Conservation (phyloP, 495 filamentous ascomycete species). For the Xylaria telfairii region DNA sequence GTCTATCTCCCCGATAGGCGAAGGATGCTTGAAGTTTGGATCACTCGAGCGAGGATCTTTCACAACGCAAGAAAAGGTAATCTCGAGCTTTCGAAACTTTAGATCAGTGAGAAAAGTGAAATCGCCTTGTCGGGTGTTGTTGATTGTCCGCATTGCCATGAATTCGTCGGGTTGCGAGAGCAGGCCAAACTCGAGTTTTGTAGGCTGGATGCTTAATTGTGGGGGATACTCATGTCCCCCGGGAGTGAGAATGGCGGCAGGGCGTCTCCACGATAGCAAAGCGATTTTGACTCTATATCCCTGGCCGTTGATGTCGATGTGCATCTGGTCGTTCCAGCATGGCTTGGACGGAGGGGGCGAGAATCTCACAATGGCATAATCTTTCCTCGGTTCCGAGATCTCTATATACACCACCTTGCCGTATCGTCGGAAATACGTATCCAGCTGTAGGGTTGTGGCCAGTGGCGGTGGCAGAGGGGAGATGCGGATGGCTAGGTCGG, state of each 20-base stretch:
- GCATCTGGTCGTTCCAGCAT: constrained; percentile 32
- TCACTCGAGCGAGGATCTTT: constrained; percentile 42
- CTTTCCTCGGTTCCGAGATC: constrained; percentile 34
- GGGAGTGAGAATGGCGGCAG: constrained; percentile 7
- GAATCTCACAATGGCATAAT: constrained; percentile 40
- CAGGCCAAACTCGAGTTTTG: constrained; percentile 60
- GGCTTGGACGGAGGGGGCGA: constrained; percentile 42
- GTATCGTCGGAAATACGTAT: constrained; percentile 31
- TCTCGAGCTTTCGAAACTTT: constrained; percentile 45
- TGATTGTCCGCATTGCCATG: constrained; percentile 58
- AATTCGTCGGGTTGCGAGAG: constrained; percentile 43
- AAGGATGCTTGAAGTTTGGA: constrained; percentile 26
- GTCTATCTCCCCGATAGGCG: constrained; percentile 32
- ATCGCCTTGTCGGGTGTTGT: constrained; percentile 17
- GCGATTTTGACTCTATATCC: constrained; percentile 17
- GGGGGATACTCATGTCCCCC: constrained; percentile 38
- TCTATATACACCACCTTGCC: constrained; percentile 45
- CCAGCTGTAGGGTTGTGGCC: constrained; percentile 37
- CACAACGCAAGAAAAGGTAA: constrained; percentile 51
- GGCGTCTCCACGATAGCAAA: constrained; percentile 14
- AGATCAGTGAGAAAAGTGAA: constrained; percentile 53
- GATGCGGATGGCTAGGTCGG: constrained; percentile 36
- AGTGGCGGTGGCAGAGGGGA: constrained; percentile 28
- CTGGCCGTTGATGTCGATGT: constrained; percentile 21
- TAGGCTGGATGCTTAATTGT: constrained; percentile 38